Evolutionary conservation across 208 protist genomes (phyloP), one percentile per base, ranked within the genome.

Genomic region (Acanthamoeba rhysodes): DNA sequence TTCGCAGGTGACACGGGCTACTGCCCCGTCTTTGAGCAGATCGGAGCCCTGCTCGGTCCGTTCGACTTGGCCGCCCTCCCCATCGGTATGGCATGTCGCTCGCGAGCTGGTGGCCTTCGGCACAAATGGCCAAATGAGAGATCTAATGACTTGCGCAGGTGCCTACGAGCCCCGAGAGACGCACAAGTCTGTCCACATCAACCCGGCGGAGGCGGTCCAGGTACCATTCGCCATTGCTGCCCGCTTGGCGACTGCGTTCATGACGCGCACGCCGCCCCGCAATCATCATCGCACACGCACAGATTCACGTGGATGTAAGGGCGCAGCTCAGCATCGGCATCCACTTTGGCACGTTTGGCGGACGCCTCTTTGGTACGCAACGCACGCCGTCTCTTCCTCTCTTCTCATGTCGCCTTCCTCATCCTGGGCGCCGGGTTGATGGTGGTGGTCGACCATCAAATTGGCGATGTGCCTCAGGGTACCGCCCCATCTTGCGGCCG

Each of bases 1-100:
- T 82, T 82, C 41, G 74, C 74, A n/a, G 74, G 74, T 6, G 74
- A 82, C 41, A 82, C 74, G 9, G 74, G 74, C 32, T 82, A 82
- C 74, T 82, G 74, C 20, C 74, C 74, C 41, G 74, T 50, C 29
- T 82, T 82, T 27, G 37, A 32, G 5, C 16, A 82, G 41, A 82
- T 82, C 12, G 74, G 74, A 2, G 32, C 74, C 18, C 29, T 82
- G 18, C 41, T 82, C 29, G 74, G 74, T n/a, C 74, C 74, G 18
- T 82, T 82, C 41, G 37, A 82, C 22, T n/a, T 82, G 32, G 32
- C 74, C 10, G 41, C 41, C 37, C 74, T 82, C 16, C 74, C 74
- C 41, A 82, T 82, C 41, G 74, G 74, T 82, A 82, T 48, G 45
- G n/a, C 45, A 8, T 18, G 16, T 6, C 0, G 10, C 29, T 29